Base-by-base conservation (phyloP, 1,139 yeast species). In the Lodderomyces margitis region DNA sequence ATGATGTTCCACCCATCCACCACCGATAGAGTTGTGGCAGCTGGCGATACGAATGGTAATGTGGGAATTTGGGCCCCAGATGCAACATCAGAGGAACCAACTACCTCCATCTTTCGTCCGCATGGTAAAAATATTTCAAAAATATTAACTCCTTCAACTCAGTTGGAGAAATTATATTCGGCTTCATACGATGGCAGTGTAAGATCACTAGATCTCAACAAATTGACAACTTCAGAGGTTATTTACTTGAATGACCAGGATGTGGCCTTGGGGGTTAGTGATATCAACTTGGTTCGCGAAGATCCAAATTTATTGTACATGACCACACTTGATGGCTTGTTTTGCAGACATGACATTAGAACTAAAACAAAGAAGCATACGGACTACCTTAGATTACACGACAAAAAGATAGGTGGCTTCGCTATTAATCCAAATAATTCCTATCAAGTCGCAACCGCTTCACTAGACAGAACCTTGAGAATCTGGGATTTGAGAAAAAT, bases 371-470 rank as follows among this genome's bases (percentile, higher is more conserved):
- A 61, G 23, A 53, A 64, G 2, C 52, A 52, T 11, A 55, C 58
- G 15, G 58, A 64, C 10, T 61, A 79, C 10, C 64, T 80, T 28
- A 71, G 95, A 49, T 61, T 88, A 23, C 89, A 89, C 46, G 95
- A 87, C 54, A 89, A 91, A 58, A 92, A 92, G 57, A 88, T 91
- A 44, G 98, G 98, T 0, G 88, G 94, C 1, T 86, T 92, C 59
- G 61, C 84, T 1, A 75, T 87, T 17, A 88, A 87, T 53, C 98
- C 98, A 1, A 64, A 68, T 32, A 46, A 49, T 2, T 56, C 63
- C 1, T 66, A 77, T 46, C 86, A 85, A 49, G 72, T 89, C 3
- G 94, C 92, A 3, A 83, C 96, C 0, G 95, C 91, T 0, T 89
- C 97, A 0, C 70, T 92, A 39, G 98, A 92, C 57, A 69, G 98